Percentiles rank a stretch among this genome's conserved stretches.
phyloP scores from a whole-genome alignment of 495 filamentous ascomycete genomes.

The Evansstolkia leycettana region DNA sequence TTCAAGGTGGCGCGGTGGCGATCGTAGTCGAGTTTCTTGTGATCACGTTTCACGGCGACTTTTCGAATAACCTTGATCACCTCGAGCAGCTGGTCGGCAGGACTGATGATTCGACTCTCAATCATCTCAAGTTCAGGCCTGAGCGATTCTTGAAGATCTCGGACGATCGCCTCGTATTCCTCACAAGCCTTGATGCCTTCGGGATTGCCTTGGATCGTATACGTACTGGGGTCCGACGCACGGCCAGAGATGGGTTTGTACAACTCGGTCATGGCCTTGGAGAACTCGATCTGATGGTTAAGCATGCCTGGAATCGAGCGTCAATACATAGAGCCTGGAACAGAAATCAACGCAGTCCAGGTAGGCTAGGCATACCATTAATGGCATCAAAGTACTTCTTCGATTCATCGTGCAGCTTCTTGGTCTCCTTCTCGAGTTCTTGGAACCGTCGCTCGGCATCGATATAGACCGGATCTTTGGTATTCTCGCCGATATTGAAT shows the following conservation, averaged over 20 bases:
- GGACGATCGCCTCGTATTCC: conserved; percentile 87
- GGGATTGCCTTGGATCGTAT: conserved; percentile 71
- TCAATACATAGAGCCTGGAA: conserved; percentile 5
- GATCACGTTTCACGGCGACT: conserved; percentile 75
- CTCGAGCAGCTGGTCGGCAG: conserved; percentile 88
- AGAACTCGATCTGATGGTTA: conserved; percentile 95
- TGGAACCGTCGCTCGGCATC: conserved; percentile 91
- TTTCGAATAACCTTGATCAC: conserved; percentile 94
- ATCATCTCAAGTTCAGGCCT: conserved; percentile 96
- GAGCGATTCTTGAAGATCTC: conserved; percentile 78
- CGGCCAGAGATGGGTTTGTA: conserved; percentile 98
- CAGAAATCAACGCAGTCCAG: no score
- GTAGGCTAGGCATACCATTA: conserved; percentile 44
- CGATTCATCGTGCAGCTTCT: conserved; percentile 88
- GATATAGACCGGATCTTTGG: conserved; percentile 86
- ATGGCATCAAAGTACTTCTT: conserved; percentile 94
- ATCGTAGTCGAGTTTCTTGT: conserved; percentile 97
- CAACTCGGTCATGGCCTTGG: conserved; percentile 84
- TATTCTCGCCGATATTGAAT: conserved; percentile 88
- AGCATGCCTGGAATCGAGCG: conserved; percentile 60
- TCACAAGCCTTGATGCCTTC: conserved; percentile 93
- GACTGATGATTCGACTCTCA: conserved; percentile 76
- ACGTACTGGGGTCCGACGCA: conserved; percentile 81
- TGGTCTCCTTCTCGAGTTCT: conserved; percentile 91
- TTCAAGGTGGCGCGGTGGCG: conserved; percentile 70